phyloP scores from a whole-genome alignment of 345 rosid species.

The Boechera retrofracta region DNA sequence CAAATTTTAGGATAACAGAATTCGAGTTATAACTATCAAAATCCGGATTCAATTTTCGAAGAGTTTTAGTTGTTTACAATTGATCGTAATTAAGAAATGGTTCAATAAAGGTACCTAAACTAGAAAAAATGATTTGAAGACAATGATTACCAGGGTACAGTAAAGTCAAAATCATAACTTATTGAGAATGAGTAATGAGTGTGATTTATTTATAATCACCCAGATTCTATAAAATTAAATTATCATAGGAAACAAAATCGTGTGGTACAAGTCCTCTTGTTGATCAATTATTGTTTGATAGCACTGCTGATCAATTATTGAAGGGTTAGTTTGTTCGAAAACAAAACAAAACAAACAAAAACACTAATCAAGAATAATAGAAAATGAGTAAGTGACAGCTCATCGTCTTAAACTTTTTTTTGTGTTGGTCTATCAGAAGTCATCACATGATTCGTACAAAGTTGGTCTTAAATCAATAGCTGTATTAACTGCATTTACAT shows the following conservation, averaged over 20 bases:
- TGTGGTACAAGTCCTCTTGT: conserved; percentile 37
- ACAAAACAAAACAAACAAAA: conserved; percentile 22
- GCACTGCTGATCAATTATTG: conserved; percentile 36
- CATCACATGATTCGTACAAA: conserved; percentile 33
- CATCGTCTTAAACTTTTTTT: conserved; percentile 7
- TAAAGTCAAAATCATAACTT: not conserved
- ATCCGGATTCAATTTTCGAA: not conserved
- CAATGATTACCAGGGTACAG: not conserved
- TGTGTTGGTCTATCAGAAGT: conserved; percentile 26
- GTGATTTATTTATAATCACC: not conserved
- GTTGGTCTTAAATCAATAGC: conserved; percentile 32
- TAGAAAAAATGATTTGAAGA: too few species aligned
- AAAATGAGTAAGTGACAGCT: conserved; percentile 31
- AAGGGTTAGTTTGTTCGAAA: conserved; percentile 14
- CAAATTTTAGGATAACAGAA: not conserved
- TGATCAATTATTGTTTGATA: conserved; percentile 34
- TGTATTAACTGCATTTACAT: conserved; percentile 24
- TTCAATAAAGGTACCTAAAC: too few species aligned
- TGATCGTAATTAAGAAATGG: too few species aligned
- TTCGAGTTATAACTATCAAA: not conserved
- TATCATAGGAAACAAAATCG: conserved; percentile 33
- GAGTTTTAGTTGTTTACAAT: not conserved
- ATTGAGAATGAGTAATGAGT: not conserved
- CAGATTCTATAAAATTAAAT: not conserved
- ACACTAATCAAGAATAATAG: conserved; percentile 30